phyloP scores from a whole-genome alignment of 768 basidiomycete species.

The Lanmaoa pseudosensibilis region DNA sequence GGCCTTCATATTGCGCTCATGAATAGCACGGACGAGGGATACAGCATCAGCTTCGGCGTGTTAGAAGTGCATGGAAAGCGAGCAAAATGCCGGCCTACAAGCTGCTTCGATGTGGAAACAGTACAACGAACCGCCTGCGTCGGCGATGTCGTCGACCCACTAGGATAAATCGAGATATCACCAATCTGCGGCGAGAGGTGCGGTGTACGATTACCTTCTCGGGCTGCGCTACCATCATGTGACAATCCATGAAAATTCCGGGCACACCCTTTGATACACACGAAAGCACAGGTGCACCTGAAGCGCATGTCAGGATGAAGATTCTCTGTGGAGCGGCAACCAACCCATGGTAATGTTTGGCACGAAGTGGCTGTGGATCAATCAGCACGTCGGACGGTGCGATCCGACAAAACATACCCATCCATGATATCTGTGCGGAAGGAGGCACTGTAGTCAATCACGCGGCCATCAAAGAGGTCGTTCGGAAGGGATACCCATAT shows the following conservation, averaged over 20 bases:
- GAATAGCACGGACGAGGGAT: conserved; percentile 78
- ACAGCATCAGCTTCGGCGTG: conserved; percentile 58
- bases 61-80: conserved; percentile 17
- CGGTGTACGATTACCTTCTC: conserved; percentile 60
- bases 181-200: neutral
- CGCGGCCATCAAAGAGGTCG: conserved; percentile 8
- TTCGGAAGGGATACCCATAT: conserved; percentile 69
- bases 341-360: conserved; percentile 97
- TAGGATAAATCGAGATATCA: conserved; percentile 32
- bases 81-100: conserved; percentile 45
- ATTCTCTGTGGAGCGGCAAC: conserved; percentile 20
- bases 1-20: conserved; percentile 83
- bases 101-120: conserved; percentile 97
- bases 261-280: conserved; percentile 86
- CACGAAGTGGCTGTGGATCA: conserved; percentile 81
- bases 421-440: conserved; percentile 91
- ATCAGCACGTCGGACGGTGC: neutral
- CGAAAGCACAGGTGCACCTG: conserved; percentile 85
- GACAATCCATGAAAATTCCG: conserved; percentile 99
- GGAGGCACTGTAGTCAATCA: conserved; percentile 7
- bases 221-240: conserved; percentile 99
- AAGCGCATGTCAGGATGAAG: conserved; percentile 9
- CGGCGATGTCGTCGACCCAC: conserved; percentile 97
- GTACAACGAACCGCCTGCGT: conserved; percentile 92
- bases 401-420: conserved; percentile 52